Conservation (phyloP, 176 grass and related monocot species). For the Miscanthus lutarioriparius region DNA sequence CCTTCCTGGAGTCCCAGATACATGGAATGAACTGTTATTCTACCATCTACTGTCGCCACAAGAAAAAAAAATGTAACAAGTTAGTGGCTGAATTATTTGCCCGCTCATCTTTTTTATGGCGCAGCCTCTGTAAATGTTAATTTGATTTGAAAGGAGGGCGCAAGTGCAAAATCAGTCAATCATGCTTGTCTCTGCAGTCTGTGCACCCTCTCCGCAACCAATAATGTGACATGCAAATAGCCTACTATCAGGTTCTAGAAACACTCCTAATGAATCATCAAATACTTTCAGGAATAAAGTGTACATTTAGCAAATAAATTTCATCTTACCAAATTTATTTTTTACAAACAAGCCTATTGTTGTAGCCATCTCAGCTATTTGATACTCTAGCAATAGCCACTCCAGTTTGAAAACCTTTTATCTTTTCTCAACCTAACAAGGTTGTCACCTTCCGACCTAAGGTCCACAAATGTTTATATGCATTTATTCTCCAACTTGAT, state of each 20-base stretch:
- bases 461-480: conserved; percentile 17
- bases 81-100: background rate
- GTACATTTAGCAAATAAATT: background rate
- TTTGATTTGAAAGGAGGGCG: background rate
- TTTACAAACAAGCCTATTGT: background rate
- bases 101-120: background rate
- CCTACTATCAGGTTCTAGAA: background rate
- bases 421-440: background rate
- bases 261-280: background rate
- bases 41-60: background rate
- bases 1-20: conserved; percentile 20
- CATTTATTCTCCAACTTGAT: conserved; percentile 7
- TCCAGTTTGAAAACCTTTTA: conserved; percentile 10
- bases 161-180: conserved; percentile 2
- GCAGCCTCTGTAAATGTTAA: conserved; percentile 9
- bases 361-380: background rate
- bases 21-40: conserved; percentile 17
- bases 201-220: background rate
- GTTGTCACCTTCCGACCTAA: conserved; percentile 4
- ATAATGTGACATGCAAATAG: background rate
- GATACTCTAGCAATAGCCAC: background rate
- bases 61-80: background rate
- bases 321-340: background rate
- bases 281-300: background rate
- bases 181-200: background rate